A percentile compares a stretch with the other conserved stretches of the same genome.
These are phyloP conservation scores for Euphorbia peplus DNA, from an alignment of 345 rosid genomes.

Conservation along the genomic window DNA sequence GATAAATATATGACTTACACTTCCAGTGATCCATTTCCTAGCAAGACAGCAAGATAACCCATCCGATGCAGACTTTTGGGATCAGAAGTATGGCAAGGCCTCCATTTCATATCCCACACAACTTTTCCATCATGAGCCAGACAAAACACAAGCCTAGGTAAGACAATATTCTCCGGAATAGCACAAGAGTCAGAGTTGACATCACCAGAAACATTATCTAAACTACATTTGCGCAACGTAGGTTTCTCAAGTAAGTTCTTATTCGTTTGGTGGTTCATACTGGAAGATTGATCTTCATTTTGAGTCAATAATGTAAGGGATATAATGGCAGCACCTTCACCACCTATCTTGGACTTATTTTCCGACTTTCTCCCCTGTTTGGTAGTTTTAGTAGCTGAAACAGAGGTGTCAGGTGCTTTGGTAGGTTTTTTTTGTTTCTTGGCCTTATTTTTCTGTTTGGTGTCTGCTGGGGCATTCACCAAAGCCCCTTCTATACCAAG, in stretches of 20 bases:
- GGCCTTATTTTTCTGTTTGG: conserved; percentile 21
- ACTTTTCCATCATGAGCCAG: conserved; percentile 91
- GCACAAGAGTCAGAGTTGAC: conserved; percentile 22
- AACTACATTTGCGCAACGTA: conserved; percentile 19
- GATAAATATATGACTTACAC: conserved; percentile 56
- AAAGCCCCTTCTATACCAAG: conserved; percentile 32
- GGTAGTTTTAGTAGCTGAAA: conserved; percentile 30
- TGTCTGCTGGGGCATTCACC: conserved; percentile 29
- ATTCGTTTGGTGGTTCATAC: conserved; percentile 23
- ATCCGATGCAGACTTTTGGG: conserved; percentile 51
- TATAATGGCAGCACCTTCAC: conserved; percentile 16
- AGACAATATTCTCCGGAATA: conserved; percentile 44
- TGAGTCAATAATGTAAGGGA: conserved; percentile 16
- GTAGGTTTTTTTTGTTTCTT: conserved; percentile 19
- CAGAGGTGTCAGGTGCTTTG: conserved; percentile 25
- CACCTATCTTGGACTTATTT: conserved; percentile 20
- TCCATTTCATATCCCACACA: conserved; percentile 93
- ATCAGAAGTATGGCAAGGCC: conserved; percentile 42
- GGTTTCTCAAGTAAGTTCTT: conserved; percentile 24
- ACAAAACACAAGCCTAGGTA: conserved; percentile 77
- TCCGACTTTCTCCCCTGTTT: conserved; percentile 29
- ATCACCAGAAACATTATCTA: conserved; percentile 23
- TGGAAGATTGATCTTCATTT: conserved; percentile 27
- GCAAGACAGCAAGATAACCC: conserved; percentile 91
- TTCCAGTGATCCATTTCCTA: conserved; percentile 91